phyloP scores from a whole-genome alignment of 768 basidiomycete species.

The Cubamyces sp. region DNA sequence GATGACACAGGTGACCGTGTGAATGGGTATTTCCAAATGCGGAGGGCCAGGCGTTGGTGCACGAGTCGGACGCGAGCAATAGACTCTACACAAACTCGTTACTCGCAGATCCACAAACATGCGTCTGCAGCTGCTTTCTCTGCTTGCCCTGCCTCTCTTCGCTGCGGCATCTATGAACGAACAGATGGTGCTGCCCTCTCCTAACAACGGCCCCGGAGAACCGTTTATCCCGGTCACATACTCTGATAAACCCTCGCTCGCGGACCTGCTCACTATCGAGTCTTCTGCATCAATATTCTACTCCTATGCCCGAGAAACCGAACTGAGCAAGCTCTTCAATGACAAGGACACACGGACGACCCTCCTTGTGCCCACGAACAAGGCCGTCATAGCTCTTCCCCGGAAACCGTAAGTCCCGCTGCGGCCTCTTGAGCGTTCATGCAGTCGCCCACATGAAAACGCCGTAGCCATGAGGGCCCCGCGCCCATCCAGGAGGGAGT shows the following conservation, averaged over 20 bases:
- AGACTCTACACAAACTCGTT: too few relatives aligned
- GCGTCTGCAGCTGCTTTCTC: constrained; percentile 32
- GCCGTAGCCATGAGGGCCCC: constrained; percentile 63
- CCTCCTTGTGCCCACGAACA: constrained; percentile 83
- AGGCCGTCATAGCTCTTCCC: constrained; percentile 79
- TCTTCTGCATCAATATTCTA: constrained; percentile 79
- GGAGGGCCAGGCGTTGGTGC: neutral
- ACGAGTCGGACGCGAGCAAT: too few relatives aligned
- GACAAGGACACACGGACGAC: constrained; percentile 46
- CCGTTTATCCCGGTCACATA: constrained; percentile 44
- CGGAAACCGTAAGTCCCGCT: constrained; percentile 73
- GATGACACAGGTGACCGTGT: neutral
- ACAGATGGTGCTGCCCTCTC: constrained; percentile 32
- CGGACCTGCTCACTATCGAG: constrained; percentile 81
- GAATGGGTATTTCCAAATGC: neutral
- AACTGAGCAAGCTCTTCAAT: constrained; percentile 56
- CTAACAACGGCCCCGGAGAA: constrained; percentile 24
- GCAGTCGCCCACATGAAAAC: neutral
- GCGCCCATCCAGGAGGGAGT: constrained; percentile 45
- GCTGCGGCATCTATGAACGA: constrained; percentile 35
- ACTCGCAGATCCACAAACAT: constrained; percentile 12
- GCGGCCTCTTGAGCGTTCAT: neutral
- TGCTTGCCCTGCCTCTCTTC: constrained; percentile 37
- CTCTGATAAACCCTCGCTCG: constrained; percentile 55
- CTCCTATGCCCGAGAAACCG: constrained; percentile 76